Conservation (phyloP, 805 yeast genomes). For the Saturnispora silvae region DNA sequence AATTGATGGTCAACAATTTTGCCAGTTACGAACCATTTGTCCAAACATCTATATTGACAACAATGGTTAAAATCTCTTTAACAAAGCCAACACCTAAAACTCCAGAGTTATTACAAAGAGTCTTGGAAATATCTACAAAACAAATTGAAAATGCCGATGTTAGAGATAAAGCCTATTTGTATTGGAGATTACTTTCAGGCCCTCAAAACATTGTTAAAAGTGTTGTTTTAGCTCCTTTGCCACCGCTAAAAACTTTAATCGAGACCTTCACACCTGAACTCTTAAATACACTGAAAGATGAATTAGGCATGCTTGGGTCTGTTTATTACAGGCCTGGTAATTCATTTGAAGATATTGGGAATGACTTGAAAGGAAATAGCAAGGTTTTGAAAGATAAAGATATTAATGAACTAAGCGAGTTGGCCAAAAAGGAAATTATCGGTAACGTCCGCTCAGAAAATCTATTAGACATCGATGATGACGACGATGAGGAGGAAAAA, state of each 20-base stretch:
- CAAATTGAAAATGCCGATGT: conserved; percentile 65
- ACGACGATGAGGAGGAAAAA: conserved; percentile 24
- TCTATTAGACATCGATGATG: conserved; percentile 76
- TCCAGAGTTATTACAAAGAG: conserved; percentile 40
- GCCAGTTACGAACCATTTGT: conserved; percentile 48
- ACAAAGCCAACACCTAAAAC: conserved; percentile 24
- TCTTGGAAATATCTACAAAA: conserved; percentile 53
- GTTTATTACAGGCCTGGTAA: conserved; percentile 80
- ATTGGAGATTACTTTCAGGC: conserved; percentile 54
- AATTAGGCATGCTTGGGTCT: conserved; percentile 76
- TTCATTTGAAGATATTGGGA: conserved; percentile 24
- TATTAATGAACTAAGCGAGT: conserved; percentile 65
- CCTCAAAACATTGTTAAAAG: conserved; percentile 32
- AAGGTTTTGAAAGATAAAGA: conserved; percentile 35
- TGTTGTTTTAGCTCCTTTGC: conserved; percentile 52
- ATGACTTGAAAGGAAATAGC: neutral
- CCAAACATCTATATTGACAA: conserved; percentile 49
- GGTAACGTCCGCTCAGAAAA: conserved; percentile 57
- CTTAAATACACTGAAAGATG: conserved; percentile 58
- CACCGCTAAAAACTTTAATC: conserved; percentile 63
- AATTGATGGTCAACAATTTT: conserved; percentile 39
- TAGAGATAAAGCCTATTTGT: conserved; percentile 68
- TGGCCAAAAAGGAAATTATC: conserved; percentile 69
- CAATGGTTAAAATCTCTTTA: conserved; percentile 48
- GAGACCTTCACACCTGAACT: conserved; percentile 60